These are phyloP conservation scores for Setaria viridis DNA, from an alignment of 202 grass and related monocot species.

Conservation along the genomic window DNA sequence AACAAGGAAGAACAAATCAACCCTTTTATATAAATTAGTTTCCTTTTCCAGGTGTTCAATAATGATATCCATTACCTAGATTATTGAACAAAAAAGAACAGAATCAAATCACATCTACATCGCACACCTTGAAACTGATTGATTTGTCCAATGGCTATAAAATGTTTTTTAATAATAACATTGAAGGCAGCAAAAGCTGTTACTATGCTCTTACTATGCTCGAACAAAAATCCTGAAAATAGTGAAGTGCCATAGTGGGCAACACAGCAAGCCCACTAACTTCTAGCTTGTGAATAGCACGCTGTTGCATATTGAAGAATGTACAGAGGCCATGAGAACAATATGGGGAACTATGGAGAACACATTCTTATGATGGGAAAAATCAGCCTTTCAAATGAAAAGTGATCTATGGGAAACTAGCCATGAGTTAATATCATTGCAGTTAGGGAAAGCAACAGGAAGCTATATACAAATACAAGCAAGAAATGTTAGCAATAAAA, in stretches of 20 bases:
- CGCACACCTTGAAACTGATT: slow-evolving; percentile 9
- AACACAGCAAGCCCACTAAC: background rate
- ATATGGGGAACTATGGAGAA: background rate
- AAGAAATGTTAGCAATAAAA: slow-evolving; percentile 38
- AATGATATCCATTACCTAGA: slow-evolving; percentile 93
- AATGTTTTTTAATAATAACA: slow-evolving; percentile 29
- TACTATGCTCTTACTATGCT: background rate
- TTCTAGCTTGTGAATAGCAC: slow-evolving; percentile 33
- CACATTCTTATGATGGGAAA: background rate
- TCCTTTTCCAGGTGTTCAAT: slow-evolving; percentile 87
- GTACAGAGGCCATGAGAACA: background rate
- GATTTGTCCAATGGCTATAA: slow-evolving; percentile 26
- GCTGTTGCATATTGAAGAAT: slow-evolving; percentile 6
- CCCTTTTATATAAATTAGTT: slow-evolving; percentile 82
- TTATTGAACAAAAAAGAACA: slow-evolving; percentile 42
- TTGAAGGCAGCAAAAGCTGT: slow-evolving; percentile 14
- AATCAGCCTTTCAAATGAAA: slow-evolving; percentile 6
- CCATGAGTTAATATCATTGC: slow-evolving; percentile 8
- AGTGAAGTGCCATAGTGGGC: slow-evolving; percentile 7
- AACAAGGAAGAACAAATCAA: slow-evolving; percentile 94
- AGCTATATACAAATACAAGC: slow-evolving; percentile 41
- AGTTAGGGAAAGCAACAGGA: slow-evolving; percentile 34
- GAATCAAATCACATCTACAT: slow-evolving; percentile 38
- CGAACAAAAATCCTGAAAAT: slow-evolving; percentile 5
- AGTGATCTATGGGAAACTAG: slow-evolving; percentile 18